Base-by-base conservation (phyloP, 2,329 filamentous ascomycete species). In the Penicillium griseofulvum region DNA sequence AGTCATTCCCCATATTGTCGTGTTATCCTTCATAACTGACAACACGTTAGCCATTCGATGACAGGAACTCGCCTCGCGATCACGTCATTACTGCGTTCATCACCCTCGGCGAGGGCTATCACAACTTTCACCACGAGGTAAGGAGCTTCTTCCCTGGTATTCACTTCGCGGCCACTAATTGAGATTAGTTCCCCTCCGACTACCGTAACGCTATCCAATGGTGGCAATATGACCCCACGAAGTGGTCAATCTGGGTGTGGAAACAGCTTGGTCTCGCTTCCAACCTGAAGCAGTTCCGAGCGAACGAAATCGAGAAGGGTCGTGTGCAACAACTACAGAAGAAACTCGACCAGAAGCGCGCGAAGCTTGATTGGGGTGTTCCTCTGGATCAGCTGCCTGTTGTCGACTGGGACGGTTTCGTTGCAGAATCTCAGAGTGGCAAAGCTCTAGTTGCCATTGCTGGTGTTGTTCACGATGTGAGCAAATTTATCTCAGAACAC, bases 241-340 rank as follows among this genome's bases (percentile, higher is more conserved):
- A 93, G 79, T 92, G 89, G 89, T 82, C 78, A 69, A 93, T 93
- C 78, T 89, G 85, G 84, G 64, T 24, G 5, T 54, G 88, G 87
- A 94, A 93, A 83, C 84, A 88, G 76, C 77, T 93, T 52, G 90
- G 90, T 57, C 84, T 95, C 50, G 90, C 90, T 67, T 90, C 87
- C 71, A 88, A 94, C 75, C 83, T 96, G 54, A 95, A 95, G 84
- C 84, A 92, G 76, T 96, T 96, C 85, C 89, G 89, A 65, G 79
- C 85, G 76, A 96, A 96, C 76, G 91, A 95, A 74, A 95, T 96
- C 62, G 90, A 95, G 76, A 94, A 94, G 83, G 90, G 90, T 61
- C 88, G 90, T 69, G 82, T 94, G 28, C 90, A 95, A 80, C 90
- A 94, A 78, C 78, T 87, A 60, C 90, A 94, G 82, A 94, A 94